Evolutionary conservation across 2,329 filamentous ascomycete genomes (phyloP), one percentile per base, ranked within the genome.

Genomic region (Fusarium tricinctum): DNA sequence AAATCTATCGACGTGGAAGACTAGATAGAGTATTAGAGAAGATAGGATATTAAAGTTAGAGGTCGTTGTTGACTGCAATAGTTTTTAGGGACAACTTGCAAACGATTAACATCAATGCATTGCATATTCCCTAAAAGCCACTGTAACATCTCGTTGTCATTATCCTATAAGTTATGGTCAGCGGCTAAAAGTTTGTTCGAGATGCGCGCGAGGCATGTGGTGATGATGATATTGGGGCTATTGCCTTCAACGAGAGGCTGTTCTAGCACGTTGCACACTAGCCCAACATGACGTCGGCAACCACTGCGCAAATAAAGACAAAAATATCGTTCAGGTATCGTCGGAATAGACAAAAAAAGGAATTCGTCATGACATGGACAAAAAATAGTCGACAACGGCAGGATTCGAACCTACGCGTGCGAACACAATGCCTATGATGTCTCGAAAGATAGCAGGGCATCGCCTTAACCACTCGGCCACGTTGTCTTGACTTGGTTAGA

Each of bases 401-500:
- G 60, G 60, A 63, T 63, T 63, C 60, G 60, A 63, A 63, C 60
- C 60, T 63, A 63, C 60, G 60, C 60, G 58, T 63, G 58, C 60
- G 60, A 63, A 63, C 58, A 63, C 60, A 63, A 63, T 63, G 60
- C 60, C 60, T 63, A 46, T 63, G 44, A 63, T 58, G 60, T 63
- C 59, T 58, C 58, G 5, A 8, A 46, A 35, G 60, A 63, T 63
- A 63, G 60, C 60, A 63, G 60, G 60, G 60, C 60, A 63, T 63
- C 60, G 60, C 60, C 60, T 63, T 63, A 63, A 63, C 60, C 60
- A 63, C 60, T 63, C 60, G 58, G 60, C 60, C 60, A 63, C 50
- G 59, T 63, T 63, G 60, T 63, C 60, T 50, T 57, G 8, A 7
- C 6, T 38, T 38, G 15, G 15, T 38, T 28, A 12, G 28, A 12